Evolutionary conservation across 192 early-diverging fungal genomes (phyloP), one percentile per base, ranked within the genome.

Genomic region (Coemansia sp.): DNA sequence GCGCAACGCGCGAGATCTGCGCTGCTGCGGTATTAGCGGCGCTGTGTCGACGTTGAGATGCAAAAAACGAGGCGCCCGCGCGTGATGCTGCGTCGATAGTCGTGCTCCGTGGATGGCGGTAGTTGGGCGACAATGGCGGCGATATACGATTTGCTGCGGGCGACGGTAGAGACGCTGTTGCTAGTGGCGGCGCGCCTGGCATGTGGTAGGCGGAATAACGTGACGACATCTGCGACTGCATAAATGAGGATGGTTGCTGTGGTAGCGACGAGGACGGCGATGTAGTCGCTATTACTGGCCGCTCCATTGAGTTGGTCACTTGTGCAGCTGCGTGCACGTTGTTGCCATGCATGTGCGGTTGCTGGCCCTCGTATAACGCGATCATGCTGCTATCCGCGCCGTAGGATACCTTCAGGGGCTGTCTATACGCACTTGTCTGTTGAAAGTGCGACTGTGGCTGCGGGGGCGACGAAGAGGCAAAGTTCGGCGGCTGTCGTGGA

Each of bases 201-300:
- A 74, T 79, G 71, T 74, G 71, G 72, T 74, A 79, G 44, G 77
- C 71, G 10, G 64, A 60, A 67, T 70, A 74, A 57, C 67, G 77
- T 70, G 77, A 69, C 62, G 74, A 56, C 34, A 61, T 44, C 49
- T 64, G 64, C 31, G 76, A 64, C 57, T 79, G 77, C 71, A 74
- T 74, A 69, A 79, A 73, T 79, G 68, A 65, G 53, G 71, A 34
- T 20, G 56, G 53, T 47, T 69, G 53, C 51, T 69, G 67, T 36
- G 68, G 59, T 46, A 75, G 47, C 22, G 68, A 69, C 44, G 68
- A 65, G 17, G 73, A 22, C 38, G 55, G 40, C 5, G 42, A 20
- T 12, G 63, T 22, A 23, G 28, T 21, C 8, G 49, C 36, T 40
- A 40, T 42, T 21, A 51, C 59, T 26, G 44, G 46, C 44, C 26